These are phyloP conservation scores for Fusarium transvaalense DNA, from an alignment of 2,329 filamentous ascomycete species.

Conservation along the genomic window DNA sequence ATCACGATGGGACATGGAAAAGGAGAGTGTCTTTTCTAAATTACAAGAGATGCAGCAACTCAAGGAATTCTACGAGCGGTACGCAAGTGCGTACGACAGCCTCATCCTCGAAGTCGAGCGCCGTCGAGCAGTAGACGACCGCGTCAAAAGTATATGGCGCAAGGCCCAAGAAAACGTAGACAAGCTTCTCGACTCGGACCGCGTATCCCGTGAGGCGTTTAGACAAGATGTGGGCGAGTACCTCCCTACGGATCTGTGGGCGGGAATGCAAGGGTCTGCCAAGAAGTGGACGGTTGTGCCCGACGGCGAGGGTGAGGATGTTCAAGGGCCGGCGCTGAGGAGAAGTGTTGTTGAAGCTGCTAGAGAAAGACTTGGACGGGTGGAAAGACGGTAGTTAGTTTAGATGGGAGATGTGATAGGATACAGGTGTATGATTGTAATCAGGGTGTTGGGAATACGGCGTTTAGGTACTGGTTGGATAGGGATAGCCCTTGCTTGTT, in stretches of 20 bases:
- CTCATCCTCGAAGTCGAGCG: conserved; percentile 87
- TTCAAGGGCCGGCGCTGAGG: conserved; percentile 26
- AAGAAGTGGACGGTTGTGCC: conserved; percentile 64
- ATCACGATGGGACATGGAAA: conserved; percentile 79
- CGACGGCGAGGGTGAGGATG: conserved; percentile 37
- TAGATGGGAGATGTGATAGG: neutral
- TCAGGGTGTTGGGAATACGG: conserved; percentile 5
- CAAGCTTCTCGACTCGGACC: conserved; percentile 79
- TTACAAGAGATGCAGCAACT: conserved; percentile 83
- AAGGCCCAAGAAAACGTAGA: conserved; percentile 84
- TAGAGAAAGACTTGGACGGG: conserved; percentile 33
- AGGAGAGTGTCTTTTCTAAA: conserved; percentile 74
- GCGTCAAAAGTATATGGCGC: conserved; percentile 78
- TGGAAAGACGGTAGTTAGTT: conserved; percentile 17
- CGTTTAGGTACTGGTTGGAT: conserved; percentile 7
- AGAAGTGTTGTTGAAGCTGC: conserved; percentile 47
- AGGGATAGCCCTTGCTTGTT: neutral
- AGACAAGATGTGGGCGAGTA: conserved; percentile 86
- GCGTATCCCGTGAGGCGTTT: conserved; percentile 80
- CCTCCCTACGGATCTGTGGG: conserved; percentile 89
- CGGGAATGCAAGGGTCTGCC: conserved; percentile 74
- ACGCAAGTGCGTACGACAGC: conserved; percentile 84
- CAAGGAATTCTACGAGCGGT: conserved; percentile 86
- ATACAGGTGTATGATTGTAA: conserved; percentile 21
- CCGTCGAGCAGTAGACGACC: conserved; percentile 77